Evolutionary conservation across 768 basidiomycete species (phyloP), one percentile per base, ranked within the genome.

Genomic region (Mycena vitilis): DNA sequence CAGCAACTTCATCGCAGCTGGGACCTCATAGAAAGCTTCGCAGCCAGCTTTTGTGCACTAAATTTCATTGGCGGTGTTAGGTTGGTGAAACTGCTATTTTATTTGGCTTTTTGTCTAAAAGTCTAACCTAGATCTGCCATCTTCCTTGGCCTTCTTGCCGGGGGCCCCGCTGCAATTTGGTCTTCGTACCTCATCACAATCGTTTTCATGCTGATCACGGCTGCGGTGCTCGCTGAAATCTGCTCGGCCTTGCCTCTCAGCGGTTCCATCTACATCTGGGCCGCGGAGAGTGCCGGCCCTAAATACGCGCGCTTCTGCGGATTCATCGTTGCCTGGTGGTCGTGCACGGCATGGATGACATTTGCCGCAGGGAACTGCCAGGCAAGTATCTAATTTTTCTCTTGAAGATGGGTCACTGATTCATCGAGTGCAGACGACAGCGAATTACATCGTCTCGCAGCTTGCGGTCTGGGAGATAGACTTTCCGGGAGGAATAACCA

Each of bases 341-440:
- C 93, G 16, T 91, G 90, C 65, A 95, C 95, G 1, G 95, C 95
- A n/a, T 97, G 95, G 95, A 95, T 95, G 88, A 96, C 95, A 0
- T 97, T 96, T 73, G 85, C 89, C 47, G 95, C 95, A 11, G 88
- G 92, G 34, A 96, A 95, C 75, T 95, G 93, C 66, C 94, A 95
- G 82, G 95, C 91, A 52, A 42, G 86, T 67, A 5, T 15, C 1
- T 54, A 55, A 51, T 30, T 36, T 65, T 8, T 22, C 12, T 30
- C 30, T 18, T 57, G 13, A 34, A 18, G 25, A 40, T 40, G 22
- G 40, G 51, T 65, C 30, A 18, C 48, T 73, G 44, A 72, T 15
- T 8, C 12, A 12, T 4, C 45, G 12, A 15, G 51, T 18, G 34
- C 75, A 96, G 92, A 91, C 92, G 3, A 91, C 95, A 2, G 93